These are phyloP conservation scores for Entelexis sorbosivorans DNA, from an alignment of 1,139 yeast species.

Conservation along the genomic window DNA sequence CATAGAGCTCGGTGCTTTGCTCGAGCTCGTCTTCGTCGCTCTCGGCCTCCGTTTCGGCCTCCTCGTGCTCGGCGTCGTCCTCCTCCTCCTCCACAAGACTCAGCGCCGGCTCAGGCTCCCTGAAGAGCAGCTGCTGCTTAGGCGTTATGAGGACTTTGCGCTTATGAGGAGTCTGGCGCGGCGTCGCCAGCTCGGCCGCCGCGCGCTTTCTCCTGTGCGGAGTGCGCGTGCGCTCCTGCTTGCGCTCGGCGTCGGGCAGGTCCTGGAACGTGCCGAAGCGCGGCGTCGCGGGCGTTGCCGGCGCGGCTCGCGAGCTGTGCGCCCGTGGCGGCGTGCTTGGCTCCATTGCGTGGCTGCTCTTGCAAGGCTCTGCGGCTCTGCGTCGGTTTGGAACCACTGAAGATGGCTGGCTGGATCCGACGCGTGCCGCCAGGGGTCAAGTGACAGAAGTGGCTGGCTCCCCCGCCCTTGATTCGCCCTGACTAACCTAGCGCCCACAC, in stretches of 20 bases:
- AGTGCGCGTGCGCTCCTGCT: slow-evolving; percentile 7
- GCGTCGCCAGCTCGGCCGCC: slow-evolving; percentile 20
- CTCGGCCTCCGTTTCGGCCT: not conserved
- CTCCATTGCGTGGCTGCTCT: slow-evolving; percentile 3
- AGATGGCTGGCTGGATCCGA: slow-evolving; percentile 14
- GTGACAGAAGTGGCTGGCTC: slow-evolving; percentile 5
- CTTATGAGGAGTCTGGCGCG: slow-evolving; percentile 23
- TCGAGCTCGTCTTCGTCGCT: not conserved
- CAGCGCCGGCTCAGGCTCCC: not conserved
- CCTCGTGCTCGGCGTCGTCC: slow-evolving; percentile 1
- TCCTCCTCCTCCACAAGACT: slow-evolving; percentile 2
- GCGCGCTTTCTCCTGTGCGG: slow-evolving; percentile 15
- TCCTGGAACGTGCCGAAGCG: slow-evolving; percentile 32
- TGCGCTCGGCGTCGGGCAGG: slow-evolving; percentile 24
- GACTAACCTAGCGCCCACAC: not conserved
- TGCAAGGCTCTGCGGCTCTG: not conserved
- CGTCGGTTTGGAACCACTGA: not conserved
- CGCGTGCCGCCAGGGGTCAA: slow-evolving; percentile 6
- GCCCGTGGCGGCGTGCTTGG: slow-evolving; percentile 27
- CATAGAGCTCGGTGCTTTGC: not conserved
- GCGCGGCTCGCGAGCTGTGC: slow-evolving; percentile 18
- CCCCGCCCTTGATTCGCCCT: not conserved
- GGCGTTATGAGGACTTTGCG: slow-evolving; percentile 15
- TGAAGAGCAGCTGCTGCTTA: not conserved
- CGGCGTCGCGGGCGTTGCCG: slow-evolving; percentile 31